Evolutionary conservation across 352 stramenopile species (phyloP).

Genomic region (Pythium oligandrum): DNA sequence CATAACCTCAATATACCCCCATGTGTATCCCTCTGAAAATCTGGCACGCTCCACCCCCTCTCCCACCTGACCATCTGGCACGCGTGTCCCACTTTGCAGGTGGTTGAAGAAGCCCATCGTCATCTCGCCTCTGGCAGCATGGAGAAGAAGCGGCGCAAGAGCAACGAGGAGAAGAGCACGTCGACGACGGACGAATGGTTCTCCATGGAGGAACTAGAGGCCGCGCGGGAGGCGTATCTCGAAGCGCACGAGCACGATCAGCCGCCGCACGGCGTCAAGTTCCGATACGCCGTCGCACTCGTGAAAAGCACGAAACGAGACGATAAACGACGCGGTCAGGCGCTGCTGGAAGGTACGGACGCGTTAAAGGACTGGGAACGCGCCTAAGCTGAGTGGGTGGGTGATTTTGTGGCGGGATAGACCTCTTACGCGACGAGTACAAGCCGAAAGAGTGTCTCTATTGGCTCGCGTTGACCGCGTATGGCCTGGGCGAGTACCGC

Average conservation of each 20-base stretch:
- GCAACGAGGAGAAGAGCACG: slow-evolving; percentile 18
- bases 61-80: too few species aligned
- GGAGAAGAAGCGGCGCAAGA: slow-evolving; percentile 21
- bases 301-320: slow-evolving; percentile 78
- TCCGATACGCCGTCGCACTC: slow-evolving; percentile 64
- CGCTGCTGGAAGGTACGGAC: slow-evolving; percentile 55
- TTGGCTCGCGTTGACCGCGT: slow-evolving; percentile 70
- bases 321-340: slow-evolving; percentile 70
- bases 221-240: slow-evolving; percentile 68
- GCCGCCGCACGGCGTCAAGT: slow-evolving; percentile 62
- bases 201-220: slow-evolving; percentile 66
- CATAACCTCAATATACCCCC: too few species aligned
- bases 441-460: slow-evolving; percentile 68
- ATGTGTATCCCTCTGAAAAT: too few species aligned
- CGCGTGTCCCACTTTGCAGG: too few species aligned
- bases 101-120: slow-evolving; percentile 14
- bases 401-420: slow-evolving; percentile 16
- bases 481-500: slow-evolving; percentile 63
- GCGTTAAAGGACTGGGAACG: too few species aligned
- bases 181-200: slow-evolving; percentile 41
- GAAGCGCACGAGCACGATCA: slow-evolving; percentile 73
- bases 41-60: too few species aligned
- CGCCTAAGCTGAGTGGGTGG: not conserved
- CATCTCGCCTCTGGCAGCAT: not conserved
- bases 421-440: slow-evolving; percentile 51